Percentiles rank a stretch among this genome's conserved stretches.
Evolutionary conservation across 306 rosid genomes (phyloP).

Genomic region (Notholithocarpus densiflorus): DNA sequence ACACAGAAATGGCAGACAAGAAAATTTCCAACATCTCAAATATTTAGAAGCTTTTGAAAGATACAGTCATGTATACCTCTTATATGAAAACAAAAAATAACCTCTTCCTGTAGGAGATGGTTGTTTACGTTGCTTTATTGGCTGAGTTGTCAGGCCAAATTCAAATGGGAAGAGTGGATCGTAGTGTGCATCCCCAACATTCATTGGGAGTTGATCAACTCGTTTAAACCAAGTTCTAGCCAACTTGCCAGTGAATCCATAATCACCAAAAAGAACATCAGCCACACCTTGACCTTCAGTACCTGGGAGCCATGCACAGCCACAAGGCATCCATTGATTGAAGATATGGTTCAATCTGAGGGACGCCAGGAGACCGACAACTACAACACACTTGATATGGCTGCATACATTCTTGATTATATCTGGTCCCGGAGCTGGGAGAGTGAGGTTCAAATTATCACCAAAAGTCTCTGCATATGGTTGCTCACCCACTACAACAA

Average conservation of each 20-base stretch:
- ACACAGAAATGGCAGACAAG: no score
- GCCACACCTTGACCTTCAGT: constrained; percentile 1
- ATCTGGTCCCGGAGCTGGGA: neutral
- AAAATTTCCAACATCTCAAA: neutral
- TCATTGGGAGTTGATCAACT: constrained; percentile 8
- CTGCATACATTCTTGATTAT: neutral
- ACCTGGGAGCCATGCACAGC: constrained; percentile 11
- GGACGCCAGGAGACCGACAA: neutral
- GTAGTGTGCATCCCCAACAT: neutral
- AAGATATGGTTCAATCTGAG: neutral
- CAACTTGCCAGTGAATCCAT: neutral
- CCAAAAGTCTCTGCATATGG: neutral
- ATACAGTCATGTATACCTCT: neutral
- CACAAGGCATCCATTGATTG: neutral
- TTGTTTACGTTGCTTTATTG: neutral
- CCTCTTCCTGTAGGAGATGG: neutral
- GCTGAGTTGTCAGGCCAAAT: neutral
- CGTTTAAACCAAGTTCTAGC: constrained; percentile 3
- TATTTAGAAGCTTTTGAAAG: neutral
- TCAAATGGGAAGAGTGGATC: constrained; percentile 6
- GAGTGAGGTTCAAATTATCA: constrained; percentile 4
- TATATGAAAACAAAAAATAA: neutral
- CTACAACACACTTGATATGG: neutral
- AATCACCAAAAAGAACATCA: neutral
- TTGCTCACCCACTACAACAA: neutral